Percentiles rank a stretch among this genome's conserved stretches.
phyloP scores from a whole-genome alignment of 805 yeast genomes.

The Monosporozyma aerobia region DNA sequence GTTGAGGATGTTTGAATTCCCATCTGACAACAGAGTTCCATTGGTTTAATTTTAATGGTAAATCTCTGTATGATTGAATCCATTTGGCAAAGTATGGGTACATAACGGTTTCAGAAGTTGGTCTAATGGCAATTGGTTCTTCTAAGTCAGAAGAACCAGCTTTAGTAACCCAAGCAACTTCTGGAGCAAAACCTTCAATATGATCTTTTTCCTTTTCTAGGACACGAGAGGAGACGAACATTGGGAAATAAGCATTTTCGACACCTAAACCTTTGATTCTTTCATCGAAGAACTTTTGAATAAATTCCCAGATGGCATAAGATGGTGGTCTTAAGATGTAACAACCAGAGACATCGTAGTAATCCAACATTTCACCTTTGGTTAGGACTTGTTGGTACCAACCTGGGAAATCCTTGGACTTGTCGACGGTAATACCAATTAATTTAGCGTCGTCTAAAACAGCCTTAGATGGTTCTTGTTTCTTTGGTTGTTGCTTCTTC shows the following conservation, averaged over 20 bases:
- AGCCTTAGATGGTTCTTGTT: conserved; percentile 32
- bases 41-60: conserved; percentile 92
- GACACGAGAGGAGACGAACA: conserved; percentile 91
- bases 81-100: conserved; percentile 98
- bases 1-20: conserved; percentile 99
- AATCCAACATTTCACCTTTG: conserved; percentile 97
- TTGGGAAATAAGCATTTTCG: conserved; percentile 92
- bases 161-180: conserved; percentile 98
- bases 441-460: conserved; percentile 76
- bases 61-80: conserved; percentile 96
- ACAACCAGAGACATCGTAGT: conserved; percentile 98
- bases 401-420: conserved; percentile 82
- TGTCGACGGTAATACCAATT: conserved; percentile 93
- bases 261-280: conserved; percentile 85
- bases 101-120: conserved; percentile 99
- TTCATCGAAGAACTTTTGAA: conserved; percentile 77
- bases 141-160: conserved; percentile 93
- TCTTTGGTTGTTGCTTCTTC: conserved; percentile 12
- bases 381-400: conserved; percentile 97
- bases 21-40: conserved; percentile 99
- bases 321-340: conserved; percentile 96
- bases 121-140: conserved; percentile 98
- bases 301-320: conserved; percentile 87
- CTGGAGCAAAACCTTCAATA: conserved; percentile 98
- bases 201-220: conserved; percentile 97